Evolutionary conservation across 768 basidiomycete genomes (phyloP).

Genomic region (Tulasnella sp.): DNA sequence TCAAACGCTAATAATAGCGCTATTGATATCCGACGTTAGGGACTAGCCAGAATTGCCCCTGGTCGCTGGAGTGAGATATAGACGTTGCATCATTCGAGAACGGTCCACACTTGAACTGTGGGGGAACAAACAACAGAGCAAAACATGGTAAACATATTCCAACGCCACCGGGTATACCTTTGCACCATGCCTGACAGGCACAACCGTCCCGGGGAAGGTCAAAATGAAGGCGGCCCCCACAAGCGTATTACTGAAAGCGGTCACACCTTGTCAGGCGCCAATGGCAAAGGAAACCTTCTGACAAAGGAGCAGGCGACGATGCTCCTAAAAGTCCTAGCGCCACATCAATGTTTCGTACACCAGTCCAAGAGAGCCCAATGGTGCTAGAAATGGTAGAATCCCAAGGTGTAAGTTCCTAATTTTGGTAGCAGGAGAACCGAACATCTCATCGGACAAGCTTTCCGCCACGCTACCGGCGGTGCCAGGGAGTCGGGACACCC

Average conservation of each 20-base stretch:
- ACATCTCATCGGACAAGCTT: too few species aligned
- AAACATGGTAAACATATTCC: not conserved
- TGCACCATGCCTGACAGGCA: constrained; percentile 49
- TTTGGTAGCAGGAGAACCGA: too few species aligned
- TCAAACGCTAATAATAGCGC: too few species aligned
- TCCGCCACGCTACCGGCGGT: too few species aligned
- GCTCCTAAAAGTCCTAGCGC: constrained; percentile 38
- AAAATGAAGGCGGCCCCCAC: not conserved
- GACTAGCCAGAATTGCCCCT: not conserved
- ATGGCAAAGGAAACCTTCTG: constrained; percentile 43
- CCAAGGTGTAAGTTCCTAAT: too few species aligned
- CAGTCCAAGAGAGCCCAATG: too few species aligned
- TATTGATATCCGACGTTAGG: not conserved
- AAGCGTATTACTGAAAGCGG: constrained; percentile 62
- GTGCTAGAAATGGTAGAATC: too few species aligned
- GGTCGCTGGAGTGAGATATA: not conserved
- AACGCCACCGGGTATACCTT: not conserved
- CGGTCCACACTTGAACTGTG: not conserved
- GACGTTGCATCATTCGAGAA: not conserved
- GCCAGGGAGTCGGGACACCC: too few species aligned
- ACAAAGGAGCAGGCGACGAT: constrained; percentile 34
- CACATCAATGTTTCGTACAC: too few species aligned
- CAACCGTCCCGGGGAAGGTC: not conserved
- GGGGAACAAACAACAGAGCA: not conserved
- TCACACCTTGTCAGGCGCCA: constrained; percentile 71